Conservation (phyloP, 2,329 filamentous ascomycete species). For the Botryotinia calthae region DNA sequence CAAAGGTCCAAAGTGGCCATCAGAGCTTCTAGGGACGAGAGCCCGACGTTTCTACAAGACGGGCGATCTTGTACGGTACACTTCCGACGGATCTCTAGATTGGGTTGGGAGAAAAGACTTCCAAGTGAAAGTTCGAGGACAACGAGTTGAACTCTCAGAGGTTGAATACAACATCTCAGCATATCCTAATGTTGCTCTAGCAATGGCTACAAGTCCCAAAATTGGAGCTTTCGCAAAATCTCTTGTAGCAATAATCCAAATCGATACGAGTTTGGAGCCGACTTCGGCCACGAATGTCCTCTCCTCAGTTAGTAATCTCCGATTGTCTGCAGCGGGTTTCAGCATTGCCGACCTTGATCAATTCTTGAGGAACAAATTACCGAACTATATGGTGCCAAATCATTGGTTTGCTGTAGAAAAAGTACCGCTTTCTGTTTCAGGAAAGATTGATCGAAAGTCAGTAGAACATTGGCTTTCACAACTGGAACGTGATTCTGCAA, state of each 20-base stretch:
- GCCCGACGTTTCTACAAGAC: conserved; percentile 54
- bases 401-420: conserved; percentile 23
- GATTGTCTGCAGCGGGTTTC: not conserved
- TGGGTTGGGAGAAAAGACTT: conserved; percentile 63
- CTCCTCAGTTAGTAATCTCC: conserved; percentile 4
- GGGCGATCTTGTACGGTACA: conserved; percentile 53
- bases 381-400: conserved; percentile 29
- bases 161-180: conserved; percentile 43
- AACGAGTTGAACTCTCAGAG: conserved; percentile 62
- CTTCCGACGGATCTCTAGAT: conserved; percentile 56
- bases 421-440: conserved; percentile 24
- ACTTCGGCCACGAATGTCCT: not conserved
- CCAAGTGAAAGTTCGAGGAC: conserved; percentile 63
- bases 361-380: conserved; percentile 17
- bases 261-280: not conserved
- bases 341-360: conserved; percentile 2
- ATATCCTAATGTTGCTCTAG: conserved; percentile 1
- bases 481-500: conserved; percentile 8
- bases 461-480: conserved; percentile 19
- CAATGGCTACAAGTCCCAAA: conserved; percentile 16
- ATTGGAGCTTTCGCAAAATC: conserved; percentile 11
- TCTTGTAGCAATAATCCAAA: conserved; percentile 17
- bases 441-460: conserved; percentile 28
- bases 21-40: conserved; percentile 24
- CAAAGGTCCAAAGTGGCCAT: conserved; percentile 35